Evolutionary conservation across 208 protist genomes (phyloP).

Genomic region (Vickermania ingenoplastis): DNA sequence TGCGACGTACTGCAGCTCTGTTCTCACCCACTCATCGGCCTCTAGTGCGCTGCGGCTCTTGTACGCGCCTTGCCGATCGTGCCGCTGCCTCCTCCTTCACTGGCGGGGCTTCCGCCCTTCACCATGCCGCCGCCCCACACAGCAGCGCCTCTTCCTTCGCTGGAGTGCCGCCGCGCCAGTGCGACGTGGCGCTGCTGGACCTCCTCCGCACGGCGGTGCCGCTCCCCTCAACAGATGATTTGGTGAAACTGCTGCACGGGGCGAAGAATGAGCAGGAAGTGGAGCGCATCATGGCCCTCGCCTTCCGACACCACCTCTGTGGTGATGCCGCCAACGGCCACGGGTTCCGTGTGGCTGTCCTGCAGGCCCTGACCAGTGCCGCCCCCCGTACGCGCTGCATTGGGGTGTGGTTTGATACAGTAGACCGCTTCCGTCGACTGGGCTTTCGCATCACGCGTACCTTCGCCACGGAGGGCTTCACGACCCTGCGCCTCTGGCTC

Average conservation of each 20-base stretch:
- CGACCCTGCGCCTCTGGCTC: slow-evolving; percentile 61
- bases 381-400: slow-evolving; percentile 41
- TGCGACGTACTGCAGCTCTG: no score
- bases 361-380: slow-evolving; percentile 55
- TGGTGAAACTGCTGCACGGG: slow-evolving; percentile 44
- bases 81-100: no score
- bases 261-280: slow-evolving; percentile 67
- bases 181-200: slow-evolving; percentile 22
- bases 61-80: no score
- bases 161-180: no score
- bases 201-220: slow-evolving; percentile 41
- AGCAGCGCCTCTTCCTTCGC: no score
- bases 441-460: slow-evolving; percentile 76
- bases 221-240: slow-evolving; percentile 29
- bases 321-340: slow-evolving; percentile 79
- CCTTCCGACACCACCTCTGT: slow-evolving; percentile 61
- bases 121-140: no score
- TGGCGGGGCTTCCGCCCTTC: no score
- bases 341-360: slow-evolving; percentile 62
- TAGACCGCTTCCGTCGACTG: slow-evolving; percentile 47
- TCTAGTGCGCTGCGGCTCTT: no score
- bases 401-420: slow-evolving; percentile 76
- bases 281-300: slow-evolving; percentile 55
- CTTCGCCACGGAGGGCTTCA: slow-evolving; percentile 77
- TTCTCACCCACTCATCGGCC: no score